Conservation (phyloP, 2,329 filamentous ascomycete species). For the Epichloe gansuensis region DNA sequence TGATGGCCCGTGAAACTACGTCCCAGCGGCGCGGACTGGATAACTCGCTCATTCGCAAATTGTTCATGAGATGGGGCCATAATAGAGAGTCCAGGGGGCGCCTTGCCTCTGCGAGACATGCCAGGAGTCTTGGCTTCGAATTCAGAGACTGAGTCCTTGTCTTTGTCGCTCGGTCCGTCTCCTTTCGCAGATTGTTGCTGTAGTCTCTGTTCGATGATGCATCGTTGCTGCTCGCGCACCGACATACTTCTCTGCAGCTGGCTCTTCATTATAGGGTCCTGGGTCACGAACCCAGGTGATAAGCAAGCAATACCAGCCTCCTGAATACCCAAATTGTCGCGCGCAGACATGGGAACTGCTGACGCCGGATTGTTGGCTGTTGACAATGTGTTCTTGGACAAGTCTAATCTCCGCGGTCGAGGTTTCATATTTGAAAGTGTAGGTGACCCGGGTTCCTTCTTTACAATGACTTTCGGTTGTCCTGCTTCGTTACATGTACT, state of each 20-base stretch:
- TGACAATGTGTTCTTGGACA: slow-evolving; percentile 49
- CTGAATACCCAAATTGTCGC: slow-evolving; percentile 71
- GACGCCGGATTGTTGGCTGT: slow-evolving; percentile 43
- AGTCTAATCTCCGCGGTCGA: slow-evolving; percentile 52
- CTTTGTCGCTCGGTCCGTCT: slow-evolving; percentile 48
- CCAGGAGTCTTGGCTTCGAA: slow-evolving; percentile 59
- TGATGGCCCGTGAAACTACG: slow-evolving; percentile 91
- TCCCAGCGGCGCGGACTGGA: slow-evolving; percentile 88
- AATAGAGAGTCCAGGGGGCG: slow-evolving; percentile 82
- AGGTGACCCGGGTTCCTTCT: slow-evolving; percentile 89
- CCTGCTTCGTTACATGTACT: slow-evolving; percentile 31
- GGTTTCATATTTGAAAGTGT: slow-evolving; percentile 62
- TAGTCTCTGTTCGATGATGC: slow-evolving; percentile 83
- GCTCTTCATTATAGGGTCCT: slow-evolving; percentile 93
- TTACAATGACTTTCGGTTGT: slow-evolving; percentile 75
- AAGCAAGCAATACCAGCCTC: slow-evolving; percentile 89
- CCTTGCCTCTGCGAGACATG: slow-evolving; percentile 62
- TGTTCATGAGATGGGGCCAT: slow-evolving; percentile 86
- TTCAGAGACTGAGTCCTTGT: slow-evolving; percentile 31
- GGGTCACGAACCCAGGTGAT: slow-evolving; percentile 89
- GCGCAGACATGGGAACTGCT: slow-evolving; percentile 63
- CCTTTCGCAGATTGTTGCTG: slow-evolving; percentile 79
- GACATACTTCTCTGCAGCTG: slow-evolving; percentile 89
- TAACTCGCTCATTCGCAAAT: slow-evolving; percentile 87
- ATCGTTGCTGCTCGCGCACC: slow-evolving; percentile 84